Conservation (phyloP, 257 asterid genomes). For the Anisodus acutangulus region DNA sequence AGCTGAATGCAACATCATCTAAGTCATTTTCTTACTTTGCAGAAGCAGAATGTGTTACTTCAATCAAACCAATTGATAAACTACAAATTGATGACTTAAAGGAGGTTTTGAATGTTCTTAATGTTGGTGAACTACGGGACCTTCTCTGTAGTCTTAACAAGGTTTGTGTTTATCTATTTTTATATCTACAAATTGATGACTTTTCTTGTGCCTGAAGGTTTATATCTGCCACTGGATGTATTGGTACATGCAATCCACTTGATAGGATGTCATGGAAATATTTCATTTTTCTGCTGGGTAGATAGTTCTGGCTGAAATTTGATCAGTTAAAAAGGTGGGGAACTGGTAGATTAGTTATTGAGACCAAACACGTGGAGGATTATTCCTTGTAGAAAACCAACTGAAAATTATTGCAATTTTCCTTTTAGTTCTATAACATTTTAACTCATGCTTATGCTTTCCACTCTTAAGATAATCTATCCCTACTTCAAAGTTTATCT, state of each 20-base stretch:
- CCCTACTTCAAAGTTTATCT: conserved; percentile 22
- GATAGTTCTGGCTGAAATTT: conserved; percentile 7
- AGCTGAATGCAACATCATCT: conserved; percentile 25
- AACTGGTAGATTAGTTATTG: conserved; percentile 1
- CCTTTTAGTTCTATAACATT: neutral
- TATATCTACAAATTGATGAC: neutral
- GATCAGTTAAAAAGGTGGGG: conserved; percentile 8
- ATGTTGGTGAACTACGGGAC: conserved; percentile 73
- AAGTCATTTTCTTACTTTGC: conserved; percentile 34
- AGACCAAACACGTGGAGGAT: neutral
- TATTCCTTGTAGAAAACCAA: neutral
- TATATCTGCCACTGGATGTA: neutral
- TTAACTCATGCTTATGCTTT: neutral
- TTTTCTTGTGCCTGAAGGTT: neutral
- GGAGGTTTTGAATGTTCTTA: conserved; percentile 68
- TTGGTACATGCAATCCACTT: neutral
- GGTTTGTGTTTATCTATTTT: conserved; percentile 47
- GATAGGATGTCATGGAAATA: conserved; percentile 14
- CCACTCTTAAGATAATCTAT: neutral
- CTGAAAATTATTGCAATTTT: neutral
- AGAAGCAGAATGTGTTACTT: conserved; percentile 71
- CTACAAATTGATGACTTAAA: conserved; percentile 53
- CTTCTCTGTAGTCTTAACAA: conserved; percentile 59
- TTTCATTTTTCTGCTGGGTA: neutral
- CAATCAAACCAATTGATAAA: conserved; percentile 49